Base-by-base conservation (phyloP, 78 protist species). In the Corallochytrium limacisporum region DNA sequence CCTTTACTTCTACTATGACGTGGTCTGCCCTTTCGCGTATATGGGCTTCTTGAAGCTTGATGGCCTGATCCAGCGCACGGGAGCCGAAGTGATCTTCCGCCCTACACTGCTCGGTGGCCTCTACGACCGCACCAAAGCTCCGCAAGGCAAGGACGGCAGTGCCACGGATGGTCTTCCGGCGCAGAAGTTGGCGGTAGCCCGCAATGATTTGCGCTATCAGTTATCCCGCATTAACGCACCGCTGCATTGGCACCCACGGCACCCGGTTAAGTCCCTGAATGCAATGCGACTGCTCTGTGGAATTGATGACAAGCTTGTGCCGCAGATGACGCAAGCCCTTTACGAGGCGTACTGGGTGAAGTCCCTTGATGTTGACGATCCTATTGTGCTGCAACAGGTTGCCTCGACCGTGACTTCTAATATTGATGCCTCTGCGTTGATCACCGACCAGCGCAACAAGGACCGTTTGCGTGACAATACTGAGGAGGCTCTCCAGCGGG, bases 81-180 rank as follows among this genome's bases (percentile, higher is more conserved):
- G 51, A 15, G 43, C 46, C 38, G 10, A 15, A n/a, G 35, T 62
- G 12, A 6, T 4, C 35, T 62, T n/a, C 18, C 24, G 33, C 16
- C 69, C 69, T 16, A 33, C 42, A 18, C 18, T 42, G 40, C 56
- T 62, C 4, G 70, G 70, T 4, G 51, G 35, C 16, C 4, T 63
- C 22, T 63, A 63, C 70, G 29, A 42, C 49, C 33, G 7, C n/a
- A 63, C 39, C n/a, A 7, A 22, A 16, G 70, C 70, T 26, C 70
- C 70, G 40, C 70, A 63, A 20, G 70, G 70, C 22, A 42, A 40
- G 40, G 59, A 40, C 5, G 70, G 70, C 29, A 26, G 40, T 2
- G 70, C 70, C 12, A 26, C 56, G 16, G 70, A 63, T 15, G 70
- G 24, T 18, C 40, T 63, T 50, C 46, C 70, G 59, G 50, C 51